A percentile compares a stretch with the other conserved stretches of the same genome.
phyloP scores from a whole-genome alignment of 108 stramenopile genomes.

The Fistulifera solaris region DNA sequence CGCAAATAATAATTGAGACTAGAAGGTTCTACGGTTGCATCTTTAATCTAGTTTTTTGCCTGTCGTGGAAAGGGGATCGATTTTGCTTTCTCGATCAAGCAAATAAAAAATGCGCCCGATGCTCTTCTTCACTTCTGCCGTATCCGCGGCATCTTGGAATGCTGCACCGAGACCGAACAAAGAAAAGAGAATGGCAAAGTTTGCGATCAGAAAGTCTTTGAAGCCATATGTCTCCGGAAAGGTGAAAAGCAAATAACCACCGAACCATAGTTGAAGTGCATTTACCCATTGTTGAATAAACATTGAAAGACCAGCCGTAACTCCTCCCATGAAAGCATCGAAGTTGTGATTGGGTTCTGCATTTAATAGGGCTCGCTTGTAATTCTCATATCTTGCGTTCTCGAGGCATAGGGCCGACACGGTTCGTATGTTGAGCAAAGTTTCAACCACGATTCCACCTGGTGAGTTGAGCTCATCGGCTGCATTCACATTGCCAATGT shows the following conservation, averaged over 20 bases:
- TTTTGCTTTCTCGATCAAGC: conserved; percentile 44
- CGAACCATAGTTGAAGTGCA: conserved; percentile 64
- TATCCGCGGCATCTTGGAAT: conserved; percentile 54
- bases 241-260: conserved; percentile 52
- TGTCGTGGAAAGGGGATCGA: conserved; percentile 42
- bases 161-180: conserved; percentile 70
- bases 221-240: conserved; percentile 42
- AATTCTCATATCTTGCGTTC: conserved; percentile 40
- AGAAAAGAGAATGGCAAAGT: conserved; percentile 65
- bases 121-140: conserved; percentile 46
- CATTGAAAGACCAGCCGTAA: conserved; percentile 22
- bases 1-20: no score
- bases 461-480: conserved; percentile 44
- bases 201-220: conserved; percentile 61
- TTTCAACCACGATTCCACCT: conserved; percentile 66
- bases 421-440: conserved; percentile 66
- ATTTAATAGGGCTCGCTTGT: conserved; percentile 33
- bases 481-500: conserved; percentile 19
- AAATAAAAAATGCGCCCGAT: conserved; percentile 63
- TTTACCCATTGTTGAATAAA: conserved; percentile 37
- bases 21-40: no score
- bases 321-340: conserved; percentile 15
- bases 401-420: conserved; percentile 62
- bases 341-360: conserved; percentile 19
- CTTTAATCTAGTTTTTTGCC: conserved; percentile 37